These are phyloP conservation scores for Cucurbita pepo DNA, from an alignment of 306 rosid species.

Conservation along the genomic window DNA sequence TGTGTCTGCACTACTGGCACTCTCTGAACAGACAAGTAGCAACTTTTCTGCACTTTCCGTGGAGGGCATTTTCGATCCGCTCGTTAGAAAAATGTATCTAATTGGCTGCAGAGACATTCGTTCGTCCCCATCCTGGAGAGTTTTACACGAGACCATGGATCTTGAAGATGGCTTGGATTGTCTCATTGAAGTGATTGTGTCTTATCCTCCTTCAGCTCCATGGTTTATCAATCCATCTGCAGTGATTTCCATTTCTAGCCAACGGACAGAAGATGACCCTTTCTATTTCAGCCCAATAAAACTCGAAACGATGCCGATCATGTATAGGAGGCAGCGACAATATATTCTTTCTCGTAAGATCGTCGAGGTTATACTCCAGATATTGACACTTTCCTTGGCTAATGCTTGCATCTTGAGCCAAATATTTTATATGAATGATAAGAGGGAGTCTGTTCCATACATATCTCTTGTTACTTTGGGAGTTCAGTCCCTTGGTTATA, in stretches of 20 bases:
- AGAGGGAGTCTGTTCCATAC: conserved; percentile 52
- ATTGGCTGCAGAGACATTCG: conserved; percentile 79
- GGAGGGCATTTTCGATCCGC: conserved; percentile 82
- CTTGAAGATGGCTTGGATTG: conserved; percentile 82
- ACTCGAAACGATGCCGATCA: conserved; percentile 48
- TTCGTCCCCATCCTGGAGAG: conserved; percentile 63
- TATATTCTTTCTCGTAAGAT: conserved; percentile 63
- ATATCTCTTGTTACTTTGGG: conserved; percentile 66
- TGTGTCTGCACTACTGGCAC: conserved; percentile 66
- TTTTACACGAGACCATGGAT: conserved; percentile 47
- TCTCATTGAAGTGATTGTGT: conserved; percentile 50
- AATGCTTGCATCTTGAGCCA: conserved; percentile 63
- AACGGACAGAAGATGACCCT: conserved; percentile 52
- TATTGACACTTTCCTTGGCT: conserved; percentile 68
- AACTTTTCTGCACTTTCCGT: conserved; percentile 51
- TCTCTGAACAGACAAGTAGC: conserved; percentile 30
- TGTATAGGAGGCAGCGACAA: conserved; percentile 64
- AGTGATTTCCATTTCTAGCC: conserved; percentile 48
- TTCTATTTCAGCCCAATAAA: conserved; percentile 39
- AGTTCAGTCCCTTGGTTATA: conserved; percentile 70
- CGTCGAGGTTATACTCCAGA: conserved; percentile 59
- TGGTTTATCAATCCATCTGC: conserved; percentile 71
- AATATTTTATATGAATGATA: conserved; percentile 36
- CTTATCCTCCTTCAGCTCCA: conserved; percentile 73
- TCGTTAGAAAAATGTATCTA: conserved; percentile 67